Conservation (phyloP, 2,329 filamentous ascomycete genomes). For the Phialophora macrospora region DNA sequence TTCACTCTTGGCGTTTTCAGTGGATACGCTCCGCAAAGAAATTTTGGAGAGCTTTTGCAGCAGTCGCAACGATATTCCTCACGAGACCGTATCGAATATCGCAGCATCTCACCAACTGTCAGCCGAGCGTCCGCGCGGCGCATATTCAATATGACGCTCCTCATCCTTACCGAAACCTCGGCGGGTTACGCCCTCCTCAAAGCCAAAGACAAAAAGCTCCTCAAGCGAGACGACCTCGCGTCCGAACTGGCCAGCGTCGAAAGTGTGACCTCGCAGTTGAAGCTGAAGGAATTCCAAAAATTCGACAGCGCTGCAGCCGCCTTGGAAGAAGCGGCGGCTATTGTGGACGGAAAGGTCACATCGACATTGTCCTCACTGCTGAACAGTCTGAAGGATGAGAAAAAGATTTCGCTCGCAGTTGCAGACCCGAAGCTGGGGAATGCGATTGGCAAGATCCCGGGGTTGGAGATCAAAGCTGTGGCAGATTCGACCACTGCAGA, state of each 20-base stretch:
- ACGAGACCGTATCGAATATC: slow-evolving; percentile 14
- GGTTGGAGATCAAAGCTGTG: slow-evolving; percentile 81
- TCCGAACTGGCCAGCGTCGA: slow-evolving; percentile 78
- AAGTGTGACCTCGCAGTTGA: slow-evolving; percentile 82
- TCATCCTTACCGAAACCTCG: slow-evolving; percentile 91
- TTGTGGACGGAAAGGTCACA: slow-evolving; percentile 94
- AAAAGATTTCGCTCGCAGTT: slow-evolving; percentile 92
- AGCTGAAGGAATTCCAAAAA: slow-evolving; percentile 96
- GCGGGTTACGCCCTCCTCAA: slow-evolving; percentile 98
- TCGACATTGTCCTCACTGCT: slow-evolving; percentile 81
- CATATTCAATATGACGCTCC: slow-evolving; percentile 73
- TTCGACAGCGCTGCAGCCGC: slow-evolving; percentile 92
- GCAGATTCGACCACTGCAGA: slow-evolving; percentile 83
- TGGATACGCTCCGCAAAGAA: slow-evolving; percentile 21
- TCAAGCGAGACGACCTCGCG: slow-evolving; percentile 82
- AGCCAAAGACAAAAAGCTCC: slow-evolving; percentile 96
- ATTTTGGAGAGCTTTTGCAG: slow-evolving; percentile 23
- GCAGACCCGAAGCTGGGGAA: slow-evolving; percentile 90
- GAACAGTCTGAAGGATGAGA: slow-evolving; percentile 92
- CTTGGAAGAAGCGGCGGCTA: slow-evolving; percentile 83
- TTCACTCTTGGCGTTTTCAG: slow-evolving; percentile 1
- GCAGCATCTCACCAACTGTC: slow-evolving; percentile 6
- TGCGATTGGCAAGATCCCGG: slow-evolving; percentile 88
- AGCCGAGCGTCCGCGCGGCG: slow-evolving; percentile 17
- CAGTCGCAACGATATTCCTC: slow-evolving; percentile 6